Conservation (phyloP, 495 filamentous ascomycete species). For the Aspergillus sclerotioniger region DNA sequence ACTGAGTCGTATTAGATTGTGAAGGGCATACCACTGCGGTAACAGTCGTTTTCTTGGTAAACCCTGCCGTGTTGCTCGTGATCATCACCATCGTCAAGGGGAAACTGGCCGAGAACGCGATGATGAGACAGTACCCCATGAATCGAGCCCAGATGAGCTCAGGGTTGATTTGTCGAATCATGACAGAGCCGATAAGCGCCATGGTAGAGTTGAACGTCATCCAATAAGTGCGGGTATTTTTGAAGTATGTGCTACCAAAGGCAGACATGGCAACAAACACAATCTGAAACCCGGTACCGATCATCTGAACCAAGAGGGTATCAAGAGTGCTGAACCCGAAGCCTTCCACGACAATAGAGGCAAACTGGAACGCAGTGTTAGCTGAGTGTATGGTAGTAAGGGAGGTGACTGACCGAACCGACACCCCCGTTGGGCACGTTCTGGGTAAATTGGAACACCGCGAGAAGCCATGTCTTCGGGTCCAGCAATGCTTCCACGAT, state of each 20-base stretch:
- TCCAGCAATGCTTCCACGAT: conserved; percentile 31
- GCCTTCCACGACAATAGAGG: conserved; percentile 12
- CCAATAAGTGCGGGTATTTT: conserved; percentile 16
- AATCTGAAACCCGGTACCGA: conserved; percentile 3
- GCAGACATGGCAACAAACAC: conserved; percentile 10
- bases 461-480: conserved; percentile 32
- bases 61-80: conserved; percentile 25
- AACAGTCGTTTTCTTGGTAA: conserved; percentile 23
- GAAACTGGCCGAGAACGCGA: conserved; percentile 8
- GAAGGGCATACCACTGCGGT: conserved; percentile 9
- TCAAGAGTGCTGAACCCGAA: conserved; percentile 15
- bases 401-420: background rate
- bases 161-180: conserved; percentile 6
- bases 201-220: conserved; percentile 8
- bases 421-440: conserved; percentile 14
- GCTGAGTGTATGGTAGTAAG: background rate
- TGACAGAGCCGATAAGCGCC: background rate
- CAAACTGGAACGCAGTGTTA: background rate
- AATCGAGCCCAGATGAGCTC: conserved; percentile 12
- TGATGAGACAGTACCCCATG: conserved; percentile 11
- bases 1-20: no score
- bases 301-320: conserved; percentile 12
- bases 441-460: conserved; percentile 15
- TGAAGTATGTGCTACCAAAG: conserved; percentile 8
- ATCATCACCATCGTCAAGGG: conserved; percentile 13